Base-by-base conservation (phyloP, 2,329 filamentous ascomycete species). In the Fonsecaea erecta region DNA sequence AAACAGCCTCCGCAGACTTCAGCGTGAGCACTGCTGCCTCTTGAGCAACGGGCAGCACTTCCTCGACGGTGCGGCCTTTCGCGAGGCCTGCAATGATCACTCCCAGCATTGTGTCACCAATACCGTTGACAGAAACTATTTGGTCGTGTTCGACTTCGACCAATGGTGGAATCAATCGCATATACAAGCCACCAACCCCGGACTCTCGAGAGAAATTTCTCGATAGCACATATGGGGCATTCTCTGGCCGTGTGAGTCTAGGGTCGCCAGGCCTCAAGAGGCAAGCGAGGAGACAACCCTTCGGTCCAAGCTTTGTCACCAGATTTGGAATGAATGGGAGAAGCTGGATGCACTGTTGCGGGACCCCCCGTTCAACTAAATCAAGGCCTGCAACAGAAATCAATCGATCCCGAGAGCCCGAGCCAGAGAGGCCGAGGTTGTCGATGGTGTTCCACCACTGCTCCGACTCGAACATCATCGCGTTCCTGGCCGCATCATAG, bases 81-180 rank as follows among this genome's bases (percentile, higher is more conserved):
- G 88, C 88, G 70, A 98, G 75, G 0, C 91, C 92, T 1, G 92
- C 90, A n/a, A 97, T 81, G 62, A 97, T 72, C 14, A 93, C 90
- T 0, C 94, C 95, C 8, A 96, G 82, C 75, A 98, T 93, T 0
- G 95, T 97, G 77, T 99, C 95, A 0, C 95, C 95, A 1, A 92
- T 93, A 0, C 94, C 95, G 75, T 98, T 98, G 9, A 98, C 94
- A 53, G 92, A 97, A 1, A 94, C 87, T 1, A 96, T 83, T 28
- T 95, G 87, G 21, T 84, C 78, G 0, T 80, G 77, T 1, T 71
- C 64, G 5, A 97, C 83, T 16, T 81, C 78, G 74, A 90, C 87
- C 0, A 85, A 85, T 0, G 90, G 82, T 0, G 90, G 86, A 75
- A 92, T 91, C 80, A 89, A 75, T 5, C 87, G 79, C 88, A 97